These are phyloP conservation scores for Podila minutissima DNA, from an alignment of 192 early-diverging fungal species.

Conservation along the genomic window DNA sequence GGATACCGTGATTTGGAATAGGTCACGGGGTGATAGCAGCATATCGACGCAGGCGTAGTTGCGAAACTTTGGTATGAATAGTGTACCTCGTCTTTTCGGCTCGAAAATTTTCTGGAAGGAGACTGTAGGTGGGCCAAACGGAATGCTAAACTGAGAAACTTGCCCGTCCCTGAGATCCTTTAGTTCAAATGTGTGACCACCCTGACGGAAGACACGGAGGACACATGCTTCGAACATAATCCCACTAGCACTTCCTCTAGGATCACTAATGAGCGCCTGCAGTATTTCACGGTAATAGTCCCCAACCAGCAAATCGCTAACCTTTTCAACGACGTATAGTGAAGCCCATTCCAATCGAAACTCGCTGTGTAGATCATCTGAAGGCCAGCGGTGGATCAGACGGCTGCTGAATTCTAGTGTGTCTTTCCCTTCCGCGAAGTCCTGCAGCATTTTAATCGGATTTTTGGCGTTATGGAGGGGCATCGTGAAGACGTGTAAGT, in stretches of 20 bases:
- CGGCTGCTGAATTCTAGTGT: slow-evolving; percentile 23
- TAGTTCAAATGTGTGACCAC: no score
- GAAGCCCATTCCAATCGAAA: slow-evolving; percentile 39
- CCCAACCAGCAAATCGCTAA: slow-evolving; percentile 14
- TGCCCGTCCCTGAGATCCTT: no score
- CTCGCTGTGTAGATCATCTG: slow-evolving; percentile 1
- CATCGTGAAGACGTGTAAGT: slow-evolving; percentile 16
- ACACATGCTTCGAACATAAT: background rate
- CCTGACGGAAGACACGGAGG: no score
- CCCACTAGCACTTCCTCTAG: slow-evolving; percentile 13
- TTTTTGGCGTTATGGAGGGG: slow-evolving; percentile 11
- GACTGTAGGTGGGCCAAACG: no score
- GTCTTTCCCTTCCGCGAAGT: slow-evolving; percentile 23
- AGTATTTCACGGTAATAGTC: slow-evolving; percentile 9
- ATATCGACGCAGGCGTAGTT: no score
- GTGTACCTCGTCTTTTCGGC: no score
- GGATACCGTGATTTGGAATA: no score
- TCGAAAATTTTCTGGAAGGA: no score
- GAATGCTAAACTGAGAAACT: no score
- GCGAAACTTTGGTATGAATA: no score
- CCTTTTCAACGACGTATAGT: slow-evolving; percentile 16
- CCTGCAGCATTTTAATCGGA: slow-evolving; percentile 19
- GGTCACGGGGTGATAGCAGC: no score
- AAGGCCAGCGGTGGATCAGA: slow-evolving; percentile 34
- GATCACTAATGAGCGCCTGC: slow-evolving; percentile 2